Conservation (phyloP, 2,329 filamentous ascomycete genomes). For the Aspergillus alliaceus region DNA sequence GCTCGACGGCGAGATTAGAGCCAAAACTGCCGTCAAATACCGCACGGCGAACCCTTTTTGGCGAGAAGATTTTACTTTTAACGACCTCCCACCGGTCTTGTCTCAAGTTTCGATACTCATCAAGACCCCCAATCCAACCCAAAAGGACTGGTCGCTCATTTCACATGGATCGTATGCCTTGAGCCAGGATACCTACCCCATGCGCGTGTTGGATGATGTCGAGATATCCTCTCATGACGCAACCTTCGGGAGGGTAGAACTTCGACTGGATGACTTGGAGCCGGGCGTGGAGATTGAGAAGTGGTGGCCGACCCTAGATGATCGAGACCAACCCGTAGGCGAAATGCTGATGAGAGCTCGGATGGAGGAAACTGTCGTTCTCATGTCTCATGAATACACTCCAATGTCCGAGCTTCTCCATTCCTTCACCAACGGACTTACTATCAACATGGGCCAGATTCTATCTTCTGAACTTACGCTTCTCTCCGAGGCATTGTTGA, state of each 20-base stretch:
- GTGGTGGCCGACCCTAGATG: slow-evolving; percentile 82
- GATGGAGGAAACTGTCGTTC: slow-evolving; percentile 84
- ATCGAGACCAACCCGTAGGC: slow-evolving; percentile 72
- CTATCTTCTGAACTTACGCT: slow-evolving; percentile 74
- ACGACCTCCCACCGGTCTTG: slow-evolving; percentile 48
- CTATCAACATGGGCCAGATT: slow-evolving; percentile 77
- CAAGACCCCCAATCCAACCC: slow-evolving; percentile 48
- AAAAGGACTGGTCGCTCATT: slow-evolving; percentile 52
- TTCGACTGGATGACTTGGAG: slow-evolving; percentile 76
- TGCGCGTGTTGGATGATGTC: slow-evolving; percentile 45
- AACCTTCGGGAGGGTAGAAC: slow-evolving; percentile 65
- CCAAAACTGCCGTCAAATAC: slow-evolving; percentile 49
- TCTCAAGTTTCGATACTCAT: slow-evolving; percentile 48
- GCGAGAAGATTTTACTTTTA: slow-evolving; percentile 50
- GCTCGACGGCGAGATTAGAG: slow-evolving; percentile 50
- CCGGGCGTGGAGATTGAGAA: slow-evolving; percentile 77
- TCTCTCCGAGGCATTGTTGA: slow-evolving; percentile 82
- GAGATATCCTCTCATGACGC: slow-evolving; percentile 50
- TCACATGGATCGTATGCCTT: slow-evolving; percentile 46
- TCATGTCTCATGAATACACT: slow-evolving; percentile 83
- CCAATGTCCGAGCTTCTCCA: slow-evolving; percentile 80
- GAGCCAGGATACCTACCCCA: slow-evolving; percentile 40
- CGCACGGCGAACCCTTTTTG: slow-evolving; percentile 50
- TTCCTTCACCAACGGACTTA: slow-evolving; percentile 78
- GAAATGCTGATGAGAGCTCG: slow-evolving; percentile 81